These are phyloP conservation scores for Lablab purpureus DNA, from an alignment of 306 rosid species.

Conservation along the genomic window DNA sequence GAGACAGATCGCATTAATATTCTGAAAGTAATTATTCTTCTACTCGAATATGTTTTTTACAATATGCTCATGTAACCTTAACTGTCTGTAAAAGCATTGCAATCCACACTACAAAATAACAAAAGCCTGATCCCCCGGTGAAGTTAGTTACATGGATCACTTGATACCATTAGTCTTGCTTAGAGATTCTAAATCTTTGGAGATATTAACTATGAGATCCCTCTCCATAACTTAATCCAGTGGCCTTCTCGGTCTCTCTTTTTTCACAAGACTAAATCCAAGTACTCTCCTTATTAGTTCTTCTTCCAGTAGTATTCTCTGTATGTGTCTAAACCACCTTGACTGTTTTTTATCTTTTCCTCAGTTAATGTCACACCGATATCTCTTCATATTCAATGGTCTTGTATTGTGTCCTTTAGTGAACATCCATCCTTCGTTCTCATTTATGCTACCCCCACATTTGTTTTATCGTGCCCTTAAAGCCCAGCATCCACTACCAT, in stretches of 20 bases:
- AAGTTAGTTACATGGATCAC: neutral
- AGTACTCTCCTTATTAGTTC: neutral
- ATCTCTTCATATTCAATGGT: neutral
- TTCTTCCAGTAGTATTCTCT: neutral
- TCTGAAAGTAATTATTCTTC: conserved; percentile 73
- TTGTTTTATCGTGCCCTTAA: neutral
- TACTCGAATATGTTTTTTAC: conserved; percentile 40
- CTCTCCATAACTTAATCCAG: neutral
- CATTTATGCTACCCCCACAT: neutral
- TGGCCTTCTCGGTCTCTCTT: neutral
- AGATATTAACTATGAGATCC: neutral
- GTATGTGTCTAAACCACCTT: neutral
- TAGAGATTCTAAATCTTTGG: neutral
- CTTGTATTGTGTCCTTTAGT: neutral
- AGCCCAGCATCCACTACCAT: neutral
- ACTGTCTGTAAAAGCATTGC: conserved; percentile 14
- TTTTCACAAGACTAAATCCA: neutral
- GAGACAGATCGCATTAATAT: conserved; percentile 96
- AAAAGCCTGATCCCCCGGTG: neutral
- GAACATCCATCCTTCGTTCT: neutral
- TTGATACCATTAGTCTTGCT: neutral
- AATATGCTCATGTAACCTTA: conserved; percentile 17
- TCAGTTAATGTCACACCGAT: neutral
- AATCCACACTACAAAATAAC: conserved; percentile 21
- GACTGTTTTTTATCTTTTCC: neutral